Conservation (phyloP, 2,329 filamentous ascomycete genomes). For the Cercospora beticola region DNA sequence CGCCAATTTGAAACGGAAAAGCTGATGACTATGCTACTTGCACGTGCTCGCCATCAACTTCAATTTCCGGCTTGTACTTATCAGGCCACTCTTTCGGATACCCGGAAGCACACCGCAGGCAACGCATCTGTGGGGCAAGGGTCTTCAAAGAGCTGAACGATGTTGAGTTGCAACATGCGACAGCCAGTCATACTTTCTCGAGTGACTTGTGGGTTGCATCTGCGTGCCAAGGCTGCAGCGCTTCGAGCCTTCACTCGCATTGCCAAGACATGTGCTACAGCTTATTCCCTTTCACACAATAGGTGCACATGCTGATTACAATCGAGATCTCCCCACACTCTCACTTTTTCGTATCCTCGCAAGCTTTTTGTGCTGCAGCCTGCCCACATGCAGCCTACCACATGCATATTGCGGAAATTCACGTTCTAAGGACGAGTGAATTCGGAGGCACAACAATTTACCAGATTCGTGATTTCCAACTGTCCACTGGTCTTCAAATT, state of each 20-base stretch:
- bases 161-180: background rate
- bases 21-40: background rate
- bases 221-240: background rate
- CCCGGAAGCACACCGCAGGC: background rate
- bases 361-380: background rate
- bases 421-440: background rate
- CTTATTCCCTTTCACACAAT: background rate
- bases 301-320: background rate
- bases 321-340: background rate
- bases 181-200: background rate
- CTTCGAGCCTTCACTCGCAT: background rate
- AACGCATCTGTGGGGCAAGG: background rate
- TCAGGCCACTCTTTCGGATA: background rate
- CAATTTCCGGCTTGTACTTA: background rate
- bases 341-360: background rate
- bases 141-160: background rate
- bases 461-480: background rate
- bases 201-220: background rate
- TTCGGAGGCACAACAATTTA: background rate
- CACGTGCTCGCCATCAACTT: background rate
- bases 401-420: background rate
- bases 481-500: background rate
- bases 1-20: background rate
- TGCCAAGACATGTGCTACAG: background rate
- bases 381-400: background rate